Base-by-base conservation (phyloP, 306 rosid species). In the Cicer cuneatum region DNA sequence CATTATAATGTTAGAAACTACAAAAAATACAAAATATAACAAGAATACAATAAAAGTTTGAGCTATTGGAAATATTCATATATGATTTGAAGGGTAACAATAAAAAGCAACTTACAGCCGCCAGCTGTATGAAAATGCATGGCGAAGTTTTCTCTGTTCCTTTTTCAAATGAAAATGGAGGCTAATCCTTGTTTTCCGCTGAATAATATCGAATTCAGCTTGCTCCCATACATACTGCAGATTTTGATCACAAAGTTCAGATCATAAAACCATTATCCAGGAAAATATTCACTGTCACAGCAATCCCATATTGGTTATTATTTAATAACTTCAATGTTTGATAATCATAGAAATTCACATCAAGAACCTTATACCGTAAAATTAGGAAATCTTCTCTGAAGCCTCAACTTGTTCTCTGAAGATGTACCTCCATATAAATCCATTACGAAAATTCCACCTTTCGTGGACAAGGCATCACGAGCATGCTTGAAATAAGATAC, bases 151-250 rank as follows among this genome's bases (percentile, higher is more conserved):
- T 80, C 88, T 88, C 75, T 87, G 89, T 68, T 78, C 93, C 83
- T 87, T 89, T 77, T 86, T 83, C 76, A 91, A 72, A 77, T 88
- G 89, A 80, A 88, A 93, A 83, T 91, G 98, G 69, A 93, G 92
- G 80, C 96, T 88, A 69, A 91, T 91, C 85, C 96, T 88, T 77
- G 97, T 91, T 82, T 85, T 93, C 46, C 97, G 88, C 80, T 89
- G 90, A 76, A 91, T 71, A 57, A 91, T 79, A 78, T 93, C 96
- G 11, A 91, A 93, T 64, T 93, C 98, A 49, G 89, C 97, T 87
- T 93, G 97, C 87, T 93, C 98, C 96, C 98, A 93, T 7, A 87
- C 83, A 73, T 91, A 91, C 98, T 91, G 89, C 89, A 85, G 43
- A 76, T 75, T 79, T 72, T 52, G 47, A 59, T 69, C 64, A 63